Evolutionary conservation across 2,329 filamentous ascomycete species (phyloP), one percentile per base, ranked within the genome.

Genomic region (Eutypa lata): DNA sequence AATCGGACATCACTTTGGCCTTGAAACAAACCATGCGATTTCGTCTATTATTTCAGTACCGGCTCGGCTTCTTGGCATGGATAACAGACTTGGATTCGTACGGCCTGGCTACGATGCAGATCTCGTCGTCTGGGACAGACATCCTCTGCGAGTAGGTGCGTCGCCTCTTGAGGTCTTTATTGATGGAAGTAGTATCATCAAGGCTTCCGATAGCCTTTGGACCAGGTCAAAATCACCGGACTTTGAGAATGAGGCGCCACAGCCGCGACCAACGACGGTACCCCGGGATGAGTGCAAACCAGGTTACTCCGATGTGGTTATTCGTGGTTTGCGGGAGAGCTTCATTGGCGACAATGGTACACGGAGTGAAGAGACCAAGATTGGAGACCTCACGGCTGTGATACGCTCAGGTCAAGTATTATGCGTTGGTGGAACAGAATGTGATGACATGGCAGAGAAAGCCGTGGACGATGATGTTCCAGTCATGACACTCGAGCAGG

Each of bases 161-260:
- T 49, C 51, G n/a, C 57, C 57, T 5, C 55, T 59, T 24, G 55
- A 59, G 24, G 57, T 59, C 18, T 59, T 52, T 33, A 59, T 57
- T 42, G 57, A 55, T 42, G 57, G 57, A n/a, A 55, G 35, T 2
- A 59, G 57, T 14, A 52, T 52, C 6, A 43, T 37, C 11, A 52
- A 51, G 11, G 57, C 55, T 6, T 55, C 57, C 1, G 57, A 57
- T 1, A 51, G 45, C 13, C 18, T 59, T 21, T 59, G 57, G 57
- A 49, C 55, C n/a, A 18, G 21, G 16, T 57, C 50, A 13, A 49
- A 49, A 24, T 48, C 49, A 2, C 19, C 6, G 2, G 14, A 42
- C 10, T 50, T 33, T 35, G 18, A 37, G 6, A 52, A 13, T 21
- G 53, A 56, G 43, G 51, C 51, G 19, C 56, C 56, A 2, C 6